These are phyloP conservation scores for Plantago elongata DNA, from an alignment of 257 asterid species.

Conservation along the genomic window DNA sequence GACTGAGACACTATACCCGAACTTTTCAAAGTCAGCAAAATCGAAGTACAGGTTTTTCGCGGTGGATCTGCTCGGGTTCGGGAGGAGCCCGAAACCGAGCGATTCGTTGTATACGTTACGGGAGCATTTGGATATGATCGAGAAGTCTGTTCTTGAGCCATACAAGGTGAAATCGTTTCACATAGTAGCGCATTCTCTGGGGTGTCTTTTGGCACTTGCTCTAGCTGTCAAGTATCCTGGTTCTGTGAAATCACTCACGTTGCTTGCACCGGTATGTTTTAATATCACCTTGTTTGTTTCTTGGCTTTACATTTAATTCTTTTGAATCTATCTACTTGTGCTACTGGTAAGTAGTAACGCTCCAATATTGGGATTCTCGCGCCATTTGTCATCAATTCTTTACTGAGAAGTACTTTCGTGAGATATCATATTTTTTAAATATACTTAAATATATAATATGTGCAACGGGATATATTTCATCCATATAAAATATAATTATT, in stretches of 20 bases:
- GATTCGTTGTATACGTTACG: conserved; percentile 76
- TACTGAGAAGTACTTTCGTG: no score
- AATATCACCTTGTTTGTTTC: not conserved
- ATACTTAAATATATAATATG: no score
- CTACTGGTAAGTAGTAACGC: not conserved
- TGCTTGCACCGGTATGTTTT: conserved; percentile 76
- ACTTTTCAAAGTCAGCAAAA: conserved; percentile 59
- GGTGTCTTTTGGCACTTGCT: conserved; percentile 91
- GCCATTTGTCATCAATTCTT: not conserved
- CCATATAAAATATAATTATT: no score
- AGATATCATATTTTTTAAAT: no score
- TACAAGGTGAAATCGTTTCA: conserved; percentile 74
- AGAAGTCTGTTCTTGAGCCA: conserved; percentile 62
- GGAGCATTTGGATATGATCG: conserved; percentile 93
- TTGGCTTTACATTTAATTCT: not conserved
- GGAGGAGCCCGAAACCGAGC: conserved; percentile 83
- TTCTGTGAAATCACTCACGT: conserved; percentile 67
- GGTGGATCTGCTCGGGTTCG: conserved; percentile 87
- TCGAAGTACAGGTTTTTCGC: conserved; percentile 75
- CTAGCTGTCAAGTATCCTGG: conserved; percentile 66
- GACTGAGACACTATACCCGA: conserved; percentile 88
- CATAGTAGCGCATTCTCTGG: conserved; percentile 94
- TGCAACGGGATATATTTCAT: no score
- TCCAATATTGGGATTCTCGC: not conserved
- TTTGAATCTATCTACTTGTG: no score